Base-by-base conservation (phyloP, 1,284 basidiomycete species). In the Ceratobasidium theobromae region DNA sequence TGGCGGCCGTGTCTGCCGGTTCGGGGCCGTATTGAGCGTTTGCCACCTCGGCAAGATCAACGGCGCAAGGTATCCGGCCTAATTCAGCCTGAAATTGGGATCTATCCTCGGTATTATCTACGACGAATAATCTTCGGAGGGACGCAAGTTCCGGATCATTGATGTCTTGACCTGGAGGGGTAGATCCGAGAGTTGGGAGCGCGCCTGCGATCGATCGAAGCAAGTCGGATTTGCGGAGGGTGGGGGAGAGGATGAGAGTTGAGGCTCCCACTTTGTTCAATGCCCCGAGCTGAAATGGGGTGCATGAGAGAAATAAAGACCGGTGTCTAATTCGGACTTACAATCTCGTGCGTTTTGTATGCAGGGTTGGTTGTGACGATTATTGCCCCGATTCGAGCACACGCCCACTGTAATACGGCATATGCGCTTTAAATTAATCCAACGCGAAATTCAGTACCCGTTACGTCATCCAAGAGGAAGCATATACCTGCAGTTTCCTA, bases 311-410 rank as follows among this genome's bases (percentile, higher is more conserved):
- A n/a, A n/a, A n/a, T n/a, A n/a, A n/a, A n/a, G n/a, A n/a, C n/a
- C n/a, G n/a, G n/a, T n/a, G n/a, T n/a, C n/a, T n/a, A n/a, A 8
- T 38, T 38, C 16, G 35, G 35, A 38, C 81, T 68, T 70, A 87
- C 87, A 53, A 93, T 80, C 73, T 93, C 91, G 43, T 82, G 79
- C 1, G 86, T 74, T 28, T 86, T 83, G 73, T 92, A 93, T 0
- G 91, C 88, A 5, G 91, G 91, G 71, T 93, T 93, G 49, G 93
- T 79, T 2, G 90, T 92, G 11, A 90, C 89, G 28, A 93, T 75
- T 49, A 93, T 86, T 5, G 89, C 89, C 21, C 91, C 91, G 52
- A 92, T 81, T 64, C 84, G 84, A 27, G 90, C 88, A 70, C 86
- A 88, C 5, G 91, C 91, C 90, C 91, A 92, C 72, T 93, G 91